Evolutionary conservation across 73 alveolate genomes (phyloP).

Genomic region (Tetrahymena elliotti): DNA sequence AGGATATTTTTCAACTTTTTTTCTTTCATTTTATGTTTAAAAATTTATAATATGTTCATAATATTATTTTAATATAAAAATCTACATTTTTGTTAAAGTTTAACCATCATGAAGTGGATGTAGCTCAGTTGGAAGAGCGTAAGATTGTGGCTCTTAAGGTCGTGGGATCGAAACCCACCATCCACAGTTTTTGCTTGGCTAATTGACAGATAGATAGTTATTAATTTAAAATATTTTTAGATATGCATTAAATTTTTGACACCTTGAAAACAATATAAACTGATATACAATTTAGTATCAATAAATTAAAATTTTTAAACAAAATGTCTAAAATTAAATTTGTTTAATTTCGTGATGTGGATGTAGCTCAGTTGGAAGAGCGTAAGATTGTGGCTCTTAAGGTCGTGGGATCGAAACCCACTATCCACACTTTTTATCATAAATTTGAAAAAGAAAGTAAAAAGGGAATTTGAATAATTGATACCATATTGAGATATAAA

Average conservation of each 20-base stretch:
- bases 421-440: background rate
- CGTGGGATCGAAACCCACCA: background rate
- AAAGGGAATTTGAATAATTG: background rate
- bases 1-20: too few relatives aligned
- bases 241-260: too few relatives aligned
- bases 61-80: too few relatives aligned
- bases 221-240: too few relatives aligned
- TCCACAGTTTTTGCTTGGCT: background rate
- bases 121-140: conserved; percentile 1
- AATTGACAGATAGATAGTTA: too few relatives aligned
- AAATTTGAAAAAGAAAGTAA: background rate
- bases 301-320: background rate
- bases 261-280: too few relatives aligned
- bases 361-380: background rate
- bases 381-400: background rate
- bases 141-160: conserved; percentile 1
- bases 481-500: background rate
- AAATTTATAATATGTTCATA: background rate
- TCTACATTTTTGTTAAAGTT: background rate
- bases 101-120: background rate
- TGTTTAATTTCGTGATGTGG: background rate
- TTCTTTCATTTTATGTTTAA: too few relatives aligned
- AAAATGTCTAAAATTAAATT: background rate
- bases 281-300: too few relatives aligned
- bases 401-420: conserved; percentile 1